Evolutionary conservation across 164 flowering plant species (phyloP).

Genomic region (Piper longum): DNA sequence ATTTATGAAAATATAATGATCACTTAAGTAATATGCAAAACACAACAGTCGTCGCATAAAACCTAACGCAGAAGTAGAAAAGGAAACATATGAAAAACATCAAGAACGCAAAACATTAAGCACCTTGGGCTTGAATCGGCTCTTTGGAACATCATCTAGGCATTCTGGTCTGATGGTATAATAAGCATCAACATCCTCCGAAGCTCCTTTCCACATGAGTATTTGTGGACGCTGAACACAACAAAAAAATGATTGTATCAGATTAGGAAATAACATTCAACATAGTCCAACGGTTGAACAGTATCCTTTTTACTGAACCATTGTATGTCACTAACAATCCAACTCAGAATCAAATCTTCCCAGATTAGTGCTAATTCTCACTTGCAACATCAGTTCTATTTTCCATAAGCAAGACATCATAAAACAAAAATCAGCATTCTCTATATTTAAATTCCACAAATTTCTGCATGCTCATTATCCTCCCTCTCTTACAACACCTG

Average conservation of each 20-base stretch:
- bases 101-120: not conserved
- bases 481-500: too few species aligned
- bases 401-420: too few species aligned
- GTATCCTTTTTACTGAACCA: too few species aligned
- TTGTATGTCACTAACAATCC: too few species aligned
- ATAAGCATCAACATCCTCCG: conserved; percentile 31
- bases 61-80: not conserved
- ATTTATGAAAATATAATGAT: not conserved
- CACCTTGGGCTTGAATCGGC: conserved; percentile 60
- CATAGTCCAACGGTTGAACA: too few species aligned
- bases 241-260: not conserved
- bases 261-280: not conserved
- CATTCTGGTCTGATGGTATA: conserved; percentile 53
- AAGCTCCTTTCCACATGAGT: conserved; percentile 13
- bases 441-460: too few species aligned
- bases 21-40: not conserved
- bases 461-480: too few species aligned
- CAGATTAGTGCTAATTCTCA: too few species aligned
- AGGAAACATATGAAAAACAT: not conserved
- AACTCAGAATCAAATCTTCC: too few species aligned
- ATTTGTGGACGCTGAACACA: not conserved
- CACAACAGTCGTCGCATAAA: not conserved
- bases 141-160: conserved; percentile 39
- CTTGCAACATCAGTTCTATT: too few species aligned
- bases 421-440: too few species aligned